phyloP scores from a whole-genome alignment of 2,329 filamentous ascomycete species.

The Clonostachys chloroleuca region DNA sequence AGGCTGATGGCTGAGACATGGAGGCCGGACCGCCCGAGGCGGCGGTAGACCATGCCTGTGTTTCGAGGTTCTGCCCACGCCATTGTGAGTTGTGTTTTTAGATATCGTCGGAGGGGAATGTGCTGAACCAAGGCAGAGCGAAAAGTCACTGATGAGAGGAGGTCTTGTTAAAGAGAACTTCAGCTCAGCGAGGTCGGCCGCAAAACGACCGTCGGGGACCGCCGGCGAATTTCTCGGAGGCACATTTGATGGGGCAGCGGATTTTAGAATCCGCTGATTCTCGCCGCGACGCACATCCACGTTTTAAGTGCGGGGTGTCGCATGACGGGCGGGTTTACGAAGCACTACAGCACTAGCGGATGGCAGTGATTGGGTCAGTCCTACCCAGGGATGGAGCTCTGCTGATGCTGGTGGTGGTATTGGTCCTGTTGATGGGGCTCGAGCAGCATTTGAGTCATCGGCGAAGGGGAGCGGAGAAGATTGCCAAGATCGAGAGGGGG shows the following conservation, averaged over 20 bases:
- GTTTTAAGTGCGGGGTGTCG: no score
- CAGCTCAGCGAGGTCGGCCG: no score
- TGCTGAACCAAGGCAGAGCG: no score
- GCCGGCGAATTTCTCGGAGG: conserved; percentile 1
- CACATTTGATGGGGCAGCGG: background rate
- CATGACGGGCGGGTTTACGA: no score
- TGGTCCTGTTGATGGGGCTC: background rate
- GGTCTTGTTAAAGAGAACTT: no score
- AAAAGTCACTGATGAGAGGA: no score
- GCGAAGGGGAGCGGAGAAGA: conserved; percentile 1
- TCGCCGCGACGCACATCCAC: background rate
- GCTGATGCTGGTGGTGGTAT: background rate
- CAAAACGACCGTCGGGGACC: background rate
- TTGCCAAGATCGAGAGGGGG: conserved; percentile 4
- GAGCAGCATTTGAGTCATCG: conserved; percentile 1
- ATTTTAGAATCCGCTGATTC: background rate
- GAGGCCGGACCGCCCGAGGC: conserved; percentile 48
- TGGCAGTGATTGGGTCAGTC: no score
- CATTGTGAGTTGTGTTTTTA: conserved; percentile 14
- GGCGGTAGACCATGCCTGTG: conserved; percentile 37
- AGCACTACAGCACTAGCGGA: no score
- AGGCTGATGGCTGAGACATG: conserved; percentile 65
- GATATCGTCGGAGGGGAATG: no score
- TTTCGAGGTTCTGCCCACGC: conserved; percentile 36
- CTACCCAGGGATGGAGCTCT: no score